Conservation (phyloP, 2,329 filamentous ascomycete species). For the Tolypocladium ovalisporum region DNA sequence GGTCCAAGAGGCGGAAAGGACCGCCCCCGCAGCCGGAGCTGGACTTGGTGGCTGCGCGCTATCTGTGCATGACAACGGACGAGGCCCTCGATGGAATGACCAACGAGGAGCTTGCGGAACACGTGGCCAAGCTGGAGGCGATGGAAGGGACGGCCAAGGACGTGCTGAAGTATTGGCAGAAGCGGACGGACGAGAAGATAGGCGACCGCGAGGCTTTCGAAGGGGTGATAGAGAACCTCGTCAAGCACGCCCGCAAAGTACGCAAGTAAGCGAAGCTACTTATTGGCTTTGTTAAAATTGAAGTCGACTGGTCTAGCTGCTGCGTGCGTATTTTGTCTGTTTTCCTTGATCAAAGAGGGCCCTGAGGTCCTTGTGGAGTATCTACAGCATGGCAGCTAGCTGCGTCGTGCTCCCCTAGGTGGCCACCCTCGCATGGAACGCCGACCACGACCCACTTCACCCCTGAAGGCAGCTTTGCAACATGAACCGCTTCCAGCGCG, state of each 20-base stretch:
- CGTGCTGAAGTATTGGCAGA: slow-evolving; percentile 80
- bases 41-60: slow-evolving; percentile 66
- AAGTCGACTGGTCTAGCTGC: slow-evolving; percentile 10
- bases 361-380: not conserved
- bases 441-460: not conserved
- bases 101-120: slow-evolving; percentile 60
- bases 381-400: not conserved
- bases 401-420: not conserved
- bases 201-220: slow-evolving; percentile 91
- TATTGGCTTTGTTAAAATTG: slow-evolving; percentile 5
- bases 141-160: slow-evolving; percentile 63
- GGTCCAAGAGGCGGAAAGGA: slow-evolving; percentile 37
- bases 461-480: not conserved
- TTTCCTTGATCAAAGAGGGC: not conserved
- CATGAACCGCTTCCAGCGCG: slow-evolving; percentile 1
- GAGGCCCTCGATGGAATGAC: slow-evolving; percentile 74
- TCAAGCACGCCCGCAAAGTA: slow-evolving; percentile 80
- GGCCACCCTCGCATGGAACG: not conserved
- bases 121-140: slow-evolving; percentile 58
- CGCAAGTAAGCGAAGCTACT: slow-evolving; percentile 46
- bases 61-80: slow-evolving; percentile 74
- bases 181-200: slow-evolving; percentile 73
- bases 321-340: slow-evolving; percentile 4
- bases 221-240: slow-evolving; percentile 91
- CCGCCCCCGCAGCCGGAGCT: slow-evolving; percentile 62